Base-by-base conservation (phyloP, 1,284 basidiomycete species). In the Omphalotus olearius region DNA sequence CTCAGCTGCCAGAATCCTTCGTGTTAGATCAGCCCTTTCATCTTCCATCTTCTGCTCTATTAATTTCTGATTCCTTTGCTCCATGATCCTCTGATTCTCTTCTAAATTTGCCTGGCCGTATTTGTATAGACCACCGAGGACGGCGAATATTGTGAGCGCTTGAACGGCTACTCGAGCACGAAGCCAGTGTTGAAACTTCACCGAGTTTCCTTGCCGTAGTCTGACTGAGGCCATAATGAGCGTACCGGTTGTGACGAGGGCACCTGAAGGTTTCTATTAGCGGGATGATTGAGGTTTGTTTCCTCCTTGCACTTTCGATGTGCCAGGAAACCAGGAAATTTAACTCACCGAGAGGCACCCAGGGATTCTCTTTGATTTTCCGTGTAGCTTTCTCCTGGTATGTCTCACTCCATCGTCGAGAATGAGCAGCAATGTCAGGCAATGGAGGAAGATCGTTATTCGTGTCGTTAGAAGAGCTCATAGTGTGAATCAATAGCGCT, bases 131-230 rank as follows among this genome's bases (percentile, higher is more conserved):
- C 87, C 86, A 0, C 71, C 74, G 51, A 88, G 81, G 60, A 91
- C 74, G 2, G 88, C 85, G 33, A 79, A 79, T 56, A 93, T 71
- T 0, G 91, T 93, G 26, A 85, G 64, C 10, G 85, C 87, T 67
- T 93, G 91, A 28, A 87, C 78, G 17, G 79, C 76, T 20, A 93
- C 85, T 58, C 91, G 88, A 50, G 82, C 76, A 36, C 91, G 85
- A 47, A 93, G 77, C 85, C 88, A 93, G 60, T 80, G 73, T 65
- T 92, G 90, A 70, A 92, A 81, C 49, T 77, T 75, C 54, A 69
- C 70, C 1, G 83, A 78, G 61, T 90, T 75, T 3, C 90, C 85
- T 35, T 73, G 73, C 47, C 81, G 75, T 62, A 88, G 74, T 63
- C 82, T 81, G 47, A 77, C 70, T 45, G 79, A 76, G 13, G 87